phyloP scores from a whole-genome alignment of 352 stramenopile species.

The Phytophthora aleatoria region DNA sequence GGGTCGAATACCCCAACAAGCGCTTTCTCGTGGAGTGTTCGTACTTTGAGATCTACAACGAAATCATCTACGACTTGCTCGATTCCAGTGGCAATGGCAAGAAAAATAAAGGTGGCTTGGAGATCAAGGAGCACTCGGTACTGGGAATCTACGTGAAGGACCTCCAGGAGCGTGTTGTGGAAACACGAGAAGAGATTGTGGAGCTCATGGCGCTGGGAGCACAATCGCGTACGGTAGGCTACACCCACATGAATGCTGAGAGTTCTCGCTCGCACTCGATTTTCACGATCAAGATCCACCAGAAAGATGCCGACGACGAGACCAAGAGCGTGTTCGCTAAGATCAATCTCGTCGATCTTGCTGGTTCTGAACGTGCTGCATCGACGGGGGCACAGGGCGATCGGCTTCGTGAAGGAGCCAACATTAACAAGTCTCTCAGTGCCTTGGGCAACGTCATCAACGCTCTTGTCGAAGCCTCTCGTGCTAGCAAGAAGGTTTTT shows the following conservation, averaged over 20 bases:
- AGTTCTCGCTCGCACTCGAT: conserved; percentile 95
- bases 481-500: conserved; percentile 87
- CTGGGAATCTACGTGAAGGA: conserved; percentile 95
- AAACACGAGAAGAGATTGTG: conserved; percentile 84
- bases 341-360: conserved; percentile 95
- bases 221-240: conserved; percentile 71
- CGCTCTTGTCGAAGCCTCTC: conserved; percentile 84
- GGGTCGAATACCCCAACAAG: conserved; percentile 70
- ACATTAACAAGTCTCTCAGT: conserved; percentile 95
- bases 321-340: conserved; percentile 91
- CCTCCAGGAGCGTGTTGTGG: conserved; percentile 88
- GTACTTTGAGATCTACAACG: conserved; percentile 98
- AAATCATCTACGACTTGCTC: conserved; percentile 95
- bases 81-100: conserved; percentile 86
- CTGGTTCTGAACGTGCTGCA: conserved; percentile 89
- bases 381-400: conserved; percentile 92
- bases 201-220: conserved; percentile 80
- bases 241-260: conserved; percentile 94
- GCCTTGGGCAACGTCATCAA: conserved; percentile 95
- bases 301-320: conserved; percentile 88
- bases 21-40: conserved; percentile 92
- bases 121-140: conserved; percentile 95
- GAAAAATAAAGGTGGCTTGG: conserved; percentile 87
- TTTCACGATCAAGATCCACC: conserved; percentile 96
- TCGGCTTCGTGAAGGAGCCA: conserved; percentile 92